Percentiles rank a stretch among this genome's conserved stretches.
These are phyloP conservation scores for Sphaerulina musiva DNA, from an alignment of 2,329 filamentous ascomycete species.

Conservation along the genomic window DNA sequence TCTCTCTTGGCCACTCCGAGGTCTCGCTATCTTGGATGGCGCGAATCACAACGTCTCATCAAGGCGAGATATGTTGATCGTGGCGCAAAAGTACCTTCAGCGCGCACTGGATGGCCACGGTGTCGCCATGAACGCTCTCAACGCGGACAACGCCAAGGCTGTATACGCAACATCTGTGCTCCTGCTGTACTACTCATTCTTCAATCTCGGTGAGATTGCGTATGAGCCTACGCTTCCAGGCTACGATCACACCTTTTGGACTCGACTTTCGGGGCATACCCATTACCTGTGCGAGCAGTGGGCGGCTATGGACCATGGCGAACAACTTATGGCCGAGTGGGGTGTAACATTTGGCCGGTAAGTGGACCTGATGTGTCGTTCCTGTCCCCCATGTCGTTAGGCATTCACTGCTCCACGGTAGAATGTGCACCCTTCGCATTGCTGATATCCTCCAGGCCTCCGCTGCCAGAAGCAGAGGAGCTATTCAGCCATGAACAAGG, in stretches of 20 bases:
- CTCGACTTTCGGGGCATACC: constrained; percentile 22
- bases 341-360: constrained; percentile 21
- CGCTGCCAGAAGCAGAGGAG: constrained; percentile 17
- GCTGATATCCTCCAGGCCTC: constrained; percentile 6
- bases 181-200: constrained; percentile 23
- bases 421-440: no score
- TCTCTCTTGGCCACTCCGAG: constrained; percentile 14
- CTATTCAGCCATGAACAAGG: constrained; percentile 22
- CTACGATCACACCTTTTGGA: constrained; percentile 22
- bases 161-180: constrained; percentile 24
- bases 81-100: constrained; percentile 24
- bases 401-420: no score
- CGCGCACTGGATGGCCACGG: constrained; percentile 25
- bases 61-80: constrained; percentile 20
- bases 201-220: constrained; percentile 21
- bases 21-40: background rate
- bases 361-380: background rate
- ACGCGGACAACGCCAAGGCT: constrained; percentile 19
- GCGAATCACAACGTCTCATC: background rate
- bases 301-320: constrained; percentile 12
- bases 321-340: constrained; percentile 11
- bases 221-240: constrained; percentile 16
- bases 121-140: constrained; percentile 15
- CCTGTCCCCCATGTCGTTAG: no score
- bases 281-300: constrained; percentile 19